Conservation (phyloP, 1,139 yeast species). For the Schwanniomyces etchellsii region DNA sequence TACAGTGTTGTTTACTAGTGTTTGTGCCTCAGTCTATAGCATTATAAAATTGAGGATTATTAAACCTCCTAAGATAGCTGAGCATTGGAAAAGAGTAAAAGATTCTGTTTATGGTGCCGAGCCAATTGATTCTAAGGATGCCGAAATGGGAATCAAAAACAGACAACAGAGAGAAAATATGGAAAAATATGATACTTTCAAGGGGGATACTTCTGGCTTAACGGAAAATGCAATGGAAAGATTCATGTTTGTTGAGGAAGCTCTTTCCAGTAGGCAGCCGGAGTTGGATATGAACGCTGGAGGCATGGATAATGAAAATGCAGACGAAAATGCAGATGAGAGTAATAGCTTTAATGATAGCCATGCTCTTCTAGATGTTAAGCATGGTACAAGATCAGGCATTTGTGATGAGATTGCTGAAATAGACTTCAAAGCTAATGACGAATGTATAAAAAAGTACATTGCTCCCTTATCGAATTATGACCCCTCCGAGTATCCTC, state of each 20-base stretch:
- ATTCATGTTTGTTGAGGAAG: slow-evolving; percentile 34
- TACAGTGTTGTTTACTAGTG: slow-evolving; percentile 37
- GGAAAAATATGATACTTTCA: slow-evolving; percentile 31
- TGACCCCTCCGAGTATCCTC: slow-evolving; percentile 20
- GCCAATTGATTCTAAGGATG: slow-evolving; percentile 29
- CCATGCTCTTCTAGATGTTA: slow-evolving; percentile 5
- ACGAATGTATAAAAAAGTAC: slow-evolving; percentile 16
- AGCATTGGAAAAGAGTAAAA: slow-evolving; percentile 32
- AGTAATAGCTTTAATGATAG: slow-evolving; percentile 3
- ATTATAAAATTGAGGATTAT: slow-evolving; percentile 25
- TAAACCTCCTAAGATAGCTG: slow-evolving; percentile 15
- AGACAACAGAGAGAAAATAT: slow-evolving; percentile 24
- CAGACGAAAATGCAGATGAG: slow-evolving; percentile 4
- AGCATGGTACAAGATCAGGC: not conserved
- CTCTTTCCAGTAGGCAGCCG: slow-evolving; percentile 15
- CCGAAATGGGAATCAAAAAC: slow-evolving; percentile 25
- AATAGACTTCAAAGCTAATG: slow-evolving; percentile 13
- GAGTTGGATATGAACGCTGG: slow-evolving; percentile 1
- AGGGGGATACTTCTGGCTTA: slow-evolving; percentile 38
- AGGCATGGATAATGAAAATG: slow-evolving; percentile 11
- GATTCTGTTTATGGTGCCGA: slow-evolving; percentile 28
- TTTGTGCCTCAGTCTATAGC: slow-evolving; percentile 32
- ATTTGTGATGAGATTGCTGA: not conserved
- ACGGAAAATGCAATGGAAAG: slow-evolving; percentile 35
- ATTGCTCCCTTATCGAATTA: slow-evolving; percentile 12